phyloP scores from a whole-genome alignment of 352 stramenopile genomes.

The Detonula confervacea region DNA sequence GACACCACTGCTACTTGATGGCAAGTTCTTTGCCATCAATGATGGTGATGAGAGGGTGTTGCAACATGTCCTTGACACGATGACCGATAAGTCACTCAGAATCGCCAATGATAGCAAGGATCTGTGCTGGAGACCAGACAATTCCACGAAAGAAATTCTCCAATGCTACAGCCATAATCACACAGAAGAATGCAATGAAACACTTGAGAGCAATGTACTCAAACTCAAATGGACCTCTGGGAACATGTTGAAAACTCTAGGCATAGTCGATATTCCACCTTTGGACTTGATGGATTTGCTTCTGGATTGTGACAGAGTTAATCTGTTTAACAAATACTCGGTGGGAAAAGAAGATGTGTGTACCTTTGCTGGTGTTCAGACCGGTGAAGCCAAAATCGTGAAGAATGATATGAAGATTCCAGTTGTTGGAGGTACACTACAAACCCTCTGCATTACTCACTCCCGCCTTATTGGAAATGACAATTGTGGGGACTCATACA shows the following conservation, averaged over 20 bases:
- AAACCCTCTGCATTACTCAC: constrained; percentile 36
- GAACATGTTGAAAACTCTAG: constrained; percentile 40
- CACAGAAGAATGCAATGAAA: constrained; percentile 8
- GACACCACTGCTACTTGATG: background rate
- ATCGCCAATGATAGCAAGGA: background rate
- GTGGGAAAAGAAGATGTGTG: constrained; percentile 36
- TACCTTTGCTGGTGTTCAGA: background rate
- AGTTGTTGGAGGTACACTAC: constrained; percentile 33
- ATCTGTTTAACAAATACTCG: constrained; percentile 44
- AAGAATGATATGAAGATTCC: constrained; percentile 44
- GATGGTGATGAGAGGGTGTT: constrained; percentile 1
- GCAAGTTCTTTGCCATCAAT: constrained; percentile 12
- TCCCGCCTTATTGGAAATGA: constrained; percentile 28
- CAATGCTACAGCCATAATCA: background rate
- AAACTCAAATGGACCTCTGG: constrained; percentile 31
- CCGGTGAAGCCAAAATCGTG: constrained; percentile 41
- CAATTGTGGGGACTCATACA: no score
- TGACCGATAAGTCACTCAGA: constrained; percentile 24
- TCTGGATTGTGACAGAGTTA: constrained; percentile 33
- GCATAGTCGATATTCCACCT: constrained; percentile 46
- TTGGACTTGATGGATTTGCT: constrained; percentile 34
- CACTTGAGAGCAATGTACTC: constrained; percentile 38
- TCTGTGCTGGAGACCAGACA: constrained; percentile 37
- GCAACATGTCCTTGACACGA: constrained; percentile 18
- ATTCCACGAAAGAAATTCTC: constrained; percentile 28